Evolutionary conservation across 2,329 filamentous ascomycete genomes (phyloP), one percentile per base, ranked within the genome.

Genomic region (Alternaria sp.): DNA sequence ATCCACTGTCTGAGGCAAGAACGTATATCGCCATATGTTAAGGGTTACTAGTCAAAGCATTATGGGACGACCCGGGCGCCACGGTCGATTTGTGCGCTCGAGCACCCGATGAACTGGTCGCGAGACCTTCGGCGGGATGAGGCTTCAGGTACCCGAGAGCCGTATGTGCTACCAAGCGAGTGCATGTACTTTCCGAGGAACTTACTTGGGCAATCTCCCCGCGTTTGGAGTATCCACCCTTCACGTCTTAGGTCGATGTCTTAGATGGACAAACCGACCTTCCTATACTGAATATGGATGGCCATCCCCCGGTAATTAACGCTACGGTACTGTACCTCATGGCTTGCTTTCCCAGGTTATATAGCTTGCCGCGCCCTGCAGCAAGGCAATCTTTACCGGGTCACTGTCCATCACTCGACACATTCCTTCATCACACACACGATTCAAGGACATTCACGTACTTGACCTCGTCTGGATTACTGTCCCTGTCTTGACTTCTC

Each of bases 381-480:
- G 45, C 51, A 71, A 72, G 61, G 54, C 65, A 61, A 66, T 72
- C 51, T 67, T 61, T 52, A 59, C 50, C 61, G 28, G 52, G 66
- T 61, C 68, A 68, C 67, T 26, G 49, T 71, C 57, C 71, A 77
- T 78, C 78, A 70, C 70, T 70, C 60, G 59, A 61, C 55, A 61
- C 72, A 78, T 74, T 78, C 76, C 74, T 67, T 65, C 54, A 52
- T 44, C 54, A 64, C 57, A 62, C 17, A 57, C 64, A 67, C 47
- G 49, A 30, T 32, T 57, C 40, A 54, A 64, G 57, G 64, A 60
- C 32, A 60, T 28, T 51, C 15, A 30, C 23, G 21, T 45, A 58
- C 50, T 43, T 60, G 23, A 8, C 64, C 61, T 68, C 45, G 51
- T 65, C 54, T 65, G 61, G 64, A 59, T 59, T 59, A 64, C 57